Evolutionary conservation across 2,329 filamentous ascomycete genomes (phyloP).

Genomic region (Karstenula rhodostoma): DNA sequence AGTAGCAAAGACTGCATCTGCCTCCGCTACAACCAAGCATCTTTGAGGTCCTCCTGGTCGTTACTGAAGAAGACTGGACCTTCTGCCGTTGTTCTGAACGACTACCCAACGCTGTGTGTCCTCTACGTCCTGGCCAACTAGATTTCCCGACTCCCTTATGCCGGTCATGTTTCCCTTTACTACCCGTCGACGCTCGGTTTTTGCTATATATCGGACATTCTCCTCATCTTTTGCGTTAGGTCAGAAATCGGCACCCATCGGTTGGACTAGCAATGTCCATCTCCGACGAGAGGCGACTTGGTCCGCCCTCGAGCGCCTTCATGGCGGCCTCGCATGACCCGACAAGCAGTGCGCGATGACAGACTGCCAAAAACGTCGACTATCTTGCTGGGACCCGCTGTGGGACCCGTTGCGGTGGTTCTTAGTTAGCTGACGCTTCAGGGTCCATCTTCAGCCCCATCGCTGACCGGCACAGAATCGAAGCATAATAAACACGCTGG

Average conservation of each 20-base stretch:
- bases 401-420: not conserved
- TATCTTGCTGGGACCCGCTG: no score
- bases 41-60: not conserved
- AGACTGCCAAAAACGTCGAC: not conserved
- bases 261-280: not conserved
- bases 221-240: not conserved
- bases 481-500: no score
- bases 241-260: not conserved
- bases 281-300: not conserved
- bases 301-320: not conserved
- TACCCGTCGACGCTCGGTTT: not conserved
- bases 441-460: no score
- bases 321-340: constrained; percentile 1
- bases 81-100: not conserved
- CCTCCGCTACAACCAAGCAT: not conserved
- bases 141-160: not conserved
- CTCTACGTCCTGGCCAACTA: not conserved
- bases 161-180: constrained; percentile 5
- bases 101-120: not conserved
- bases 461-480: not conserved
- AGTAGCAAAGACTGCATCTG: not conserved
- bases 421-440: not conserved
- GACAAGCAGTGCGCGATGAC: constrained; percentile 15
- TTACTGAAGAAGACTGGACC: no score
- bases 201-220: not conserved